Evolutionary conservation across 148 eudicot genomes (phyloP).

Genomic region (Heliosperma pusillum): DNA sequence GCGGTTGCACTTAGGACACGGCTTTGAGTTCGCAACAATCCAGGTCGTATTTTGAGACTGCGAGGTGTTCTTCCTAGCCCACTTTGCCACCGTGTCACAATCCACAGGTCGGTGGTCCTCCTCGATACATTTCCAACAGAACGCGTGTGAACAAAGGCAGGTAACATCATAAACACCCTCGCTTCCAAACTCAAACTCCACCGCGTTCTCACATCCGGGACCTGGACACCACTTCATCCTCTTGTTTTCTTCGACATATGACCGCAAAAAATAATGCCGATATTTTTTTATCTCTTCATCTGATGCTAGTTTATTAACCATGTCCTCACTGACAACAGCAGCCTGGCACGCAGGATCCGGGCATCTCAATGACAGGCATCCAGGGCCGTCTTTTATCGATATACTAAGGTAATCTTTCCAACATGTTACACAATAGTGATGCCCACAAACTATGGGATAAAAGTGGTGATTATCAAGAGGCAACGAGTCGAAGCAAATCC

Average conservation of each 20-base stretch:
- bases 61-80: slow-evolving; percentile 16
- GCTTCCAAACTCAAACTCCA: slow-evolving; percentile 46
- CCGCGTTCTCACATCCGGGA: slow-evolving; percentile 65
- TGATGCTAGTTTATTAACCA: slow-evolving; percentile 42
- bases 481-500: slow-evolving; percentile 60
- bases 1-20: slow-evolving; percentile 63
- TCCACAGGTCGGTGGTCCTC: slow-evolving; percentile 21
- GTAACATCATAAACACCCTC: slow-evolving; percentile 11
- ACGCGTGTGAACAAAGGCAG: slow-evolving; percentile 19
- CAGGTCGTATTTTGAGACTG: slow-evolving; percentile 42
- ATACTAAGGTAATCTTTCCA: slow-evolving; percentile 46
- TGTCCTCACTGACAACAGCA: slow-evolving; percentile 48
- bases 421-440: slow-evolving; percentile 52
- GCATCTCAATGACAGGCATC: slow-evolving; percentile 36
- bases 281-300: slow-evolving; percentile 46
- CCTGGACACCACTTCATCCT: slow-evolving; percentile 76
- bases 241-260: slow-evolving; percentile 59
- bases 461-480: slow-evolving; percentile 34
- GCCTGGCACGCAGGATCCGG: slow-evolving; percentile 64
- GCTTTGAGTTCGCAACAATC: slow-evolving; percentile 64
- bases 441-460: slow-evolving; percentile 53
- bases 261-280: slow-evolving; percentile 45
- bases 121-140: slow-evolving; percentile 27
- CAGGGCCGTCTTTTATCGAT: slow-evolving; percentile 18
- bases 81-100: slow-evolving; percentile 18